Evolutionary conservation across 2,329 filamentous ascomycete species (phyloP).

Genomic region (Huntiella abstrusa): DNA sequence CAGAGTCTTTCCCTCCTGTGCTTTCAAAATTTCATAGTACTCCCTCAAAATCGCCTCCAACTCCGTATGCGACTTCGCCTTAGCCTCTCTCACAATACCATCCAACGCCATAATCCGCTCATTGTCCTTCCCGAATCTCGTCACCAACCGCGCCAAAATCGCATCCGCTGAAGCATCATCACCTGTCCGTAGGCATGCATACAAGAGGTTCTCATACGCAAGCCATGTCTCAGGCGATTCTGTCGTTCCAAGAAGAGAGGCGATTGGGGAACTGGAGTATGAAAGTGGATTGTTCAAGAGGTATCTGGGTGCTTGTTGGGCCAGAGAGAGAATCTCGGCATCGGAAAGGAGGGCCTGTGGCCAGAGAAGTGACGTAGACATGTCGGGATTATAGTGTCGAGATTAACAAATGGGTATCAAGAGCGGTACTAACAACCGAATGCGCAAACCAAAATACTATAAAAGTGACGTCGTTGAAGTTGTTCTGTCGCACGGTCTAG

Average conservation of each 20-base stretch:
- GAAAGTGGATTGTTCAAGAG: slow-evolving; percentile 34
- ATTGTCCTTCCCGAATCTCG: slow-evolving; percentile 67
- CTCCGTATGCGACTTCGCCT: slow-evolving; percentile 44
- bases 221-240: slow-evolving; percentile 72
- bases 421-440: too few species aligned
- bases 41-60: slow-evolving; percentile 53
- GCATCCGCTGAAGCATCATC: slow-evolving; percentile 61
- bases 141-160: slow-evolving; percentile 55
- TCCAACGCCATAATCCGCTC: slow-evolving; percentile 70
- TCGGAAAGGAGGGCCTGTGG: slow-evolving; percentile 38
- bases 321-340: slow-evolving; percentile 34
- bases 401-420: not conserved
- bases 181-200: slow-evolving; percentile 67
- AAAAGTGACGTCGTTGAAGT: too few species aligned
- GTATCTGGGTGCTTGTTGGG: slow-evolving; percentile 41
- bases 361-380: slow-evolving; percentile 35
- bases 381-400: slow-evolving; percentile 14
- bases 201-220: slow-evolving; percentile 68
- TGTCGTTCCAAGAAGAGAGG: slow-evolving; percentile 32
- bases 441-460: too few species aligned
- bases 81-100: slow-evolving; percentile 71
- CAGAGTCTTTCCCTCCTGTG: slow-evolving; percentile 38
- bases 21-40: slow-evolving; percentile 54
- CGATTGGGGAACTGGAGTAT: slow-evolving; percentile 34
- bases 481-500: too few species aligned